These are phyloP conservation scores for Stentor coeruleus DNA, from an alignment of 73 alveolate genomes.

Conservation along the genomic window DNA sequence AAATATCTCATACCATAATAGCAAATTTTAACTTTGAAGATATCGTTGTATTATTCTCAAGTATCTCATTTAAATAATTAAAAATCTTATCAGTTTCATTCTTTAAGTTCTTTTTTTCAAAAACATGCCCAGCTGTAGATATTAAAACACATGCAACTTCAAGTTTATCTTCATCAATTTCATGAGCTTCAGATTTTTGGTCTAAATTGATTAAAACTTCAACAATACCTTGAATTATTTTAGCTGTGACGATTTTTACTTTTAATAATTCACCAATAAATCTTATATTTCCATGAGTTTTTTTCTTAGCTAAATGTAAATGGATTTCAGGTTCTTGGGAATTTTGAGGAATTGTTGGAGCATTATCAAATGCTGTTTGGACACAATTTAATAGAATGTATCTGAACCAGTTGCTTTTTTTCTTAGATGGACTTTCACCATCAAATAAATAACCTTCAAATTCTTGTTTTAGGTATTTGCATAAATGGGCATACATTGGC, in stretches of 20 bases:
- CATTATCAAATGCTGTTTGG: neutral
- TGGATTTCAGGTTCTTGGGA: neutral
- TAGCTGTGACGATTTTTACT: neutral
- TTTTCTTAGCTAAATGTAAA: neutral
- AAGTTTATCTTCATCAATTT: constrained; percentile 7
- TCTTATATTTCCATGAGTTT: neutral
- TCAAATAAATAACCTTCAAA: neutral
- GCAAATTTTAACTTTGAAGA: constrained; percentile 6
- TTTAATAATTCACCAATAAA: constrained; percentile 2
- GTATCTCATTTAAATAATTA: neutral
- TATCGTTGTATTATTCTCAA: neutral
- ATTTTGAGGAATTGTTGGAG: neutral
- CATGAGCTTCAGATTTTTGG: neutral
- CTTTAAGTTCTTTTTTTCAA: neutral
- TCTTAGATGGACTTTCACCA: neutral
- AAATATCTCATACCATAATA: neutral
- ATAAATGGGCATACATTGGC: constrained; percentile 13
- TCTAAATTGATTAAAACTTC: neutral
- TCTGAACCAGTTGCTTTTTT: neutral
- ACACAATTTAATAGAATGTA: neutral
- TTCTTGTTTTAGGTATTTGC: neutral
- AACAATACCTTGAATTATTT: neutral
- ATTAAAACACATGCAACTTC: constrained; percentile 14
- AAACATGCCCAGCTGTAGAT: neutral
- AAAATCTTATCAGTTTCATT: neutral